Percentiles rank a stretch among this genome's conserved stretches.
These are phyloP conservation scores for Coprinopsis marcescibilis DNA, from an alignment of 768 basidiomycete genomes.

Conservation along the genomic window DNA sequence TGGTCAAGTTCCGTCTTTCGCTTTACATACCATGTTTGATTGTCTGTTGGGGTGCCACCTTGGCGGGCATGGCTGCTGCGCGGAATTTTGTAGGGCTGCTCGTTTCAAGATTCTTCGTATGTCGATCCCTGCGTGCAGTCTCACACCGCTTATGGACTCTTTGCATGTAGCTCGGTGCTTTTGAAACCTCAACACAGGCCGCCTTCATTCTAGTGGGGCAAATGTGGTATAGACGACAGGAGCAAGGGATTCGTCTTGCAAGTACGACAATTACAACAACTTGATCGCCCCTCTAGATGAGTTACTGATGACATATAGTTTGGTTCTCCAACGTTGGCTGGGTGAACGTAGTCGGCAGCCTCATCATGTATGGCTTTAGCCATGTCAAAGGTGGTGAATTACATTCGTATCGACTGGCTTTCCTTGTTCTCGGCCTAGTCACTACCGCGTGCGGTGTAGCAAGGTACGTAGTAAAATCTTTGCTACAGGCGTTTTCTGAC, in stretches of 20 bases:
- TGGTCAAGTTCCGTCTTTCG: slow-evolving; percentile 27
- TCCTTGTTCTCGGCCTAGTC: slow-evolving; percentile 22
- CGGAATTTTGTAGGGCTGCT: slow-evolving; percentile 25
- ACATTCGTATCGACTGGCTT: slow-evolving; percentile 26
- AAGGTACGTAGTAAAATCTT: slow-evolving; percentile 14
- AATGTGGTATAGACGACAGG: slow-evolving; percentile 31
- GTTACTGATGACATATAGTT: slow-evolving; percentile 14
- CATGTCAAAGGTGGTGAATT: slow-evolving; percentile 23
- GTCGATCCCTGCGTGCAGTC: slow-evolving; percentile 4
- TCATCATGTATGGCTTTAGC: slow-evolving; percentile 31
- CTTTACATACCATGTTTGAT: slow-evolving; percentile 26
- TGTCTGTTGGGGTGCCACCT: slow-evolving; percentile 27
- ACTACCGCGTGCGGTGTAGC: slow-evolving; percentile 22
- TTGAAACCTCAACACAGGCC: slow-evolving; percentile 26
- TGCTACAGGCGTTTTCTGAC: neutral
- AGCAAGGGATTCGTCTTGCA: slow-evolving; percentile 28
- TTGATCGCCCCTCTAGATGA: neutral
- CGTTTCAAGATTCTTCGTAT: slow-evolving; percentile 27
- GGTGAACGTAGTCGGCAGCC: slow-evolving; percentile 29
- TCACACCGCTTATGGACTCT: neutral
- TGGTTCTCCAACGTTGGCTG: slow-evolving; percentile 28
- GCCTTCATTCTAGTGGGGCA: slow-evolving; percentile 28
- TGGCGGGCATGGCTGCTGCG: slow-evolving; percentile 27
- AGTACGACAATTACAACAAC: slow-evolving; percentile 16
- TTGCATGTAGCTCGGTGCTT: slow-evolving; percentile 24